These are phyloP conservation scores for Flaveria robusta DNA, from an alignment of 129 eudicot species.

Conservation along the genomic window DNA sequence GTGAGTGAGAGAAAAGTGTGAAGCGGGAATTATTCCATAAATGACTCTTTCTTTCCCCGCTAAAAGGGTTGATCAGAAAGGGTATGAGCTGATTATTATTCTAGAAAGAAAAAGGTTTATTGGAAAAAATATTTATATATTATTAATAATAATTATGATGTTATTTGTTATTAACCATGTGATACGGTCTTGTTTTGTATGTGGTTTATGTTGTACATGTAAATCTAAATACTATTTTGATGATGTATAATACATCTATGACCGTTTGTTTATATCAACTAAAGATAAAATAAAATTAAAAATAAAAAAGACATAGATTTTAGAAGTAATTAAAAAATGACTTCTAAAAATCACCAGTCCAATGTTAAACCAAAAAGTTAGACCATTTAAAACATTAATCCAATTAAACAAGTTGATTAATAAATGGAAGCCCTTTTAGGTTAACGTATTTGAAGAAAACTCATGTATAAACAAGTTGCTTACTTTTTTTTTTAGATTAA, in stretches of 20 bases:
- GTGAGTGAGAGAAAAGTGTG: slow-evolving; percentile 31
- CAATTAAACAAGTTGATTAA: too few species aligned
- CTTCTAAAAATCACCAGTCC: neutral
- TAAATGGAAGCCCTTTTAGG: too few species aligned
- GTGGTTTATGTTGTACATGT: neutral
- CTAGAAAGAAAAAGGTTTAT: neutral
- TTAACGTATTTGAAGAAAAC: too few species aligned
- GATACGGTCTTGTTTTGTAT: neutral
- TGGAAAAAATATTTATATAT: neutral
- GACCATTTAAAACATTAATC: too few species aligned
- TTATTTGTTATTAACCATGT: neutral
- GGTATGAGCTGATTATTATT: slow-evolving; percentile 23
- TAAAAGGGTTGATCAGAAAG: slow-evolving; percentile 32
- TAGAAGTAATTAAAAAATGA: too few species aligned
- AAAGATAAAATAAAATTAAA: too few species aligned
- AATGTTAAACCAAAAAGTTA: too few species aligned
- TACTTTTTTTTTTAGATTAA: too few species aligned
- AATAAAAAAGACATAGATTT: too few species aligned
- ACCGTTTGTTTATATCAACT: too few species aligned
- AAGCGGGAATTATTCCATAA: slow-evolving; percentile 43
- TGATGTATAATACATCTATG: too few species aligned
- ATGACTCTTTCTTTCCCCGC: slow-evolving; percentile 37
- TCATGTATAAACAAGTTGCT: neutral
- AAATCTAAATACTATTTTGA: too few species aligned
- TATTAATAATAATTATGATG: neutral